phyloP scores from a whole-genome alignment of 2,329 filamentous ascomycete species.

The Phyllosticta capitalensis region DNA sequence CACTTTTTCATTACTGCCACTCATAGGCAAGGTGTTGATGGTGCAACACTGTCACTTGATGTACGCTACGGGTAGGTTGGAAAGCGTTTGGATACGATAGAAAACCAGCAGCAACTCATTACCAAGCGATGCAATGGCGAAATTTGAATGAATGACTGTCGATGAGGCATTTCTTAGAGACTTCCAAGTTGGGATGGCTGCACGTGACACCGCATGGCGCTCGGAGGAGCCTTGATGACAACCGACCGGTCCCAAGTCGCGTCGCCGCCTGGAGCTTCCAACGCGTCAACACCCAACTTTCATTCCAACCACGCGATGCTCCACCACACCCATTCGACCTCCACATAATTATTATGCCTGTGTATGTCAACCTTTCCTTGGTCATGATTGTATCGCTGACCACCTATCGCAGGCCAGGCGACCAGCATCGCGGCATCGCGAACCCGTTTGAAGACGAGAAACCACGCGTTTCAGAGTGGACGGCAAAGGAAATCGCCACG shows the following conservation, averaged over 20 bases:
- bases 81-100: neutral
- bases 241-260: neutral
- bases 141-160: neutral
- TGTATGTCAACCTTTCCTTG: neutral
- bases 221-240: neutral
- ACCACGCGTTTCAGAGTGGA: conserved; percentile 66
- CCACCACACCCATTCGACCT: neutral
- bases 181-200: neutral
- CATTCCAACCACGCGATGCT: neutral
- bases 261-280: neutral
- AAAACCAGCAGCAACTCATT: neutral
- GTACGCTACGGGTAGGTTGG: neutral
- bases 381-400: neutral
- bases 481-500: conserved; percentile 81
- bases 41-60: neutral
- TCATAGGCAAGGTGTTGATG: neutral
- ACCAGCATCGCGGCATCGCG: conserved; percentile 30
- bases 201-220: neutral
- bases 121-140: neutral
- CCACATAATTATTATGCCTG: conserved; percentile 1
- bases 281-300: neutral
- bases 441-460: conserved; percentile 80
- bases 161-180: neutral
- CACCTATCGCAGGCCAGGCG: conserved; percentile 23
- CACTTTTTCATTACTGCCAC: neutral